Evolutionary conservation across 345 rosid genomes (phyloP), one percentile per base, ranked within the genome.

Genomic region (Hibiscus syriacus): DNA sequence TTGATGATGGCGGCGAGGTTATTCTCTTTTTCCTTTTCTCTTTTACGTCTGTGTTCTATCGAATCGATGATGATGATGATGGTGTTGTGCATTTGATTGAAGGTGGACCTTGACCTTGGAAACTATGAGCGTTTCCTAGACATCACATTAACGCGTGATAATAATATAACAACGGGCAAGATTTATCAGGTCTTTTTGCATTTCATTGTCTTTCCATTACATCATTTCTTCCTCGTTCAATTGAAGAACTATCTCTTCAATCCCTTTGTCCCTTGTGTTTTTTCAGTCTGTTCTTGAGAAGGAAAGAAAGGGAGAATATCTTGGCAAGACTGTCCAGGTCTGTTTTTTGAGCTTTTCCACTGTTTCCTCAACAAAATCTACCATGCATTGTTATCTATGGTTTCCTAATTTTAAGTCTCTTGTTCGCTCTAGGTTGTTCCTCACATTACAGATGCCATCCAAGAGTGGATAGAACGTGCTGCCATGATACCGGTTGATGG

Each of bases 321-420:
- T 94, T n/a, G 99, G 99, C 75, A 89, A 81, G 76, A 94, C 97
- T 70, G 99, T 94, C 52, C 99, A 94, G 99, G 98, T 90, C 57
- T 14, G 30, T 46, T 32, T 69, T 1, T 27, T 34, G 8, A n/a
- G 54, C 12, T 23, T 58, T 45, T 9, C 30, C 53, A 49, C 23
- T n/a, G 9, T 49, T n/a, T 17, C 19, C 13, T 22, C 29, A 11
- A 22, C 56, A 20, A 13, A 52, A 23, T 54, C 5, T 26, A 1
- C 3, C 11, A 16, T 58, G 65, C 25, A 17, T 4, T 30, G 0
- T 58, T 34, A 43, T 12, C 16, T 52, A 25, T 2, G 20, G 27
- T 56, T 55, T 32, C 70, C 19, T 62, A 56, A 23, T 39, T 69
- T n/a, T 67, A 67, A 57, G 55, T 45, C 49, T 52, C 57, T 62